These are phyloP conservation scores for Aspergillus funiculosus DNA, from an alignment of 495 filamentous ascomycete genomes.

Conservation along the genomic window DNA sequence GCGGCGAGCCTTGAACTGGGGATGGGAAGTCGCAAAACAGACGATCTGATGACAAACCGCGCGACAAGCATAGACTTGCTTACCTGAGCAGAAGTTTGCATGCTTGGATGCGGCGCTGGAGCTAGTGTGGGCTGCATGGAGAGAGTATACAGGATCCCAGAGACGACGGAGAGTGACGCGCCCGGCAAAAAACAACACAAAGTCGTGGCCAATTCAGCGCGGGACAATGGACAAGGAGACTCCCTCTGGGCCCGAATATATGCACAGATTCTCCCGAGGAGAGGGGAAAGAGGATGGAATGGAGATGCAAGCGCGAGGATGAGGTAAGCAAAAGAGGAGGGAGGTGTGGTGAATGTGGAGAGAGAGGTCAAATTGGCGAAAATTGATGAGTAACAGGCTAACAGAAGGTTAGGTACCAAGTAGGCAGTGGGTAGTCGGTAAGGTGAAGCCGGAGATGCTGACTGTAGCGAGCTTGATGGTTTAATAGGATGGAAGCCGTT, in stretches of 20 bases:
- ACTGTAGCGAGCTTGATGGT: no score
- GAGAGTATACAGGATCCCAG: slow-evolving; percentile 12
- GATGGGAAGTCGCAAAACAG: slow-evolving; percentile 19
- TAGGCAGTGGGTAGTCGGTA: slow-evolving; percentile 25
- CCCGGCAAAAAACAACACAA: slow-evolving; percentile 10
- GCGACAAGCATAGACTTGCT: slow-evolving; percentile 34
- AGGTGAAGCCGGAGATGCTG: slow-evolving; percentile 12
- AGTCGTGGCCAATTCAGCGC: slow-evolving; percentile 18
- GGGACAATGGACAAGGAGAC: slow-evolving; percentile 1
- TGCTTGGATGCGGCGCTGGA: slow-evolving; percentile 52
- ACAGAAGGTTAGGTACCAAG: no score
- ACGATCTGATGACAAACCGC: slow-evolving; percentile 45
- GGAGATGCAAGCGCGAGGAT: slow-evolving; percentile 24
- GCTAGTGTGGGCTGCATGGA: slow-evolving; percentile 53
- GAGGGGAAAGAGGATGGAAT: slow-evolving; percentile 15
- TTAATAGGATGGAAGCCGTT: no score
- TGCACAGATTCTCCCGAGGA: slow-evolving; percentile 10
- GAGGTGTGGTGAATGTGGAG: no score
- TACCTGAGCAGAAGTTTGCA: slow-evolving; percentile 54
- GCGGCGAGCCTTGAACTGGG: slow-evolving; percentile 18
- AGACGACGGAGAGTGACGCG: slow-evolving; percentile 20
- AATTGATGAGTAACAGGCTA: no score
- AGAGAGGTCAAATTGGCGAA: no score
- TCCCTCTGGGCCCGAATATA: slow-evolving; percentile 4
- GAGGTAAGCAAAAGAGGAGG: slow-evolving; percentile 50